Base-by-base conservation (phyloP, 805 yeast genomes). In the Barnettozyma sucrosica region DNA sequence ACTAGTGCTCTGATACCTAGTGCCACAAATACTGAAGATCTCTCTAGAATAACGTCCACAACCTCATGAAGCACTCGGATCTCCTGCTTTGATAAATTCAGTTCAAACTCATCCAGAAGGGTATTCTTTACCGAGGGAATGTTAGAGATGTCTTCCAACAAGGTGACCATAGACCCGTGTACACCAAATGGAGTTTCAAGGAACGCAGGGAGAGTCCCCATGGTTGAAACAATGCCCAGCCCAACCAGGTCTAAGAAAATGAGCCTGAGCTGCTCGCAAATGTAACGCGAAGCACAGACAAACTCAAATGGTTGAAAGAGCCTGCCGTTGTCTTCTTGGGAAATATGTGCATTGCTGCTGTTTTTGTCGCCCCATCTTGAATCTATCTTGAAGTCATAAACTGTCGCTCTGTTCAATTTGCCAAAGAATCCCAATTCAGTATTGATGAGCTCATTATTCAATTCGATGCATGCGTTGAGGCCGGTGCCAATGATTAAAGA, bases 401-500 rank as follows among this genome's bases (percentile, higher is more conserved):
- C 66, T 16, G 69, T 73, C 9, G 72, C 58, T 20, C 65, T 54
- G 3, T 51, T 51, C 51, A 68, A 53, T 5, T 66, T 61, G 4
- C 83, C 84, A 59, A 79, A 79, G 43, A 77, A 70, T 3, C 83
- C 77, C 26, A 78, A 56, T 53, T 80, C 85, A n/a, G 76, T 64
- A 60, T 80, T 80, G 41, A 71, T 51, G 20, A 79, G 60, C 2
- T 51, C 43, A 9, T 60, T 51, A 7, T 54, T 54, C 28, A 66
- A 61, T 24, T 18, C 67, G 55, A 65, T 78, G 67, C 64, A 78
- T 32, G 78, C 61, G 55, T 83, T 83, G 45, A 79, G 62, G 1
- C 90, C 90, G 3, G 90, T 83, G 1, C 90, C 89, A 44, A 83
- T 62, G 3, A 83, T 85, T 53, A 83, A 53, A 0, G 85, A 84